Base-by-base conservation (phyloP, 306 rosid species). In the Prunus mira region DNA sequence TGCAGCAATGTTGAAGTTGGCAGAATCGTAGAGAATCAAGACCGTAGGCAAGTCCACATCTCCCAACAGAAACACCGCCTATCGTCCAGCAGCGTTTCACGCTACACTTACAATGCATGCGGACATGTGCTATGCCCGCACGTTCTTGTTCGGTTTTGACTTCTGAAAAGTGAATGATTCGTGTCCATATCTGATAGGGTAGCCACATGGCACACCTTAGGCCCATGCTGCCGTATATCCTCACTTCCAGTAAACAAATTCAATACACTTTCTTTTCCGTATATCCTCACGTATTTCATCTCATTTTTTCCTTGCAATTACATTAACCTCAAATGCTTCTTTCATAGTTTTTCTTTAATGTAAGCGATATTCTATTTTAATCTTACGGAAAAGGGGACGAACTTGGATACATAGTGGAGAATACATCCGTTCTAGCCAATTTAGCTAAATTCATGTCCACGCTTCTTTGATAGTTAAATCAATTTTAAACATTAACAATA, bases 341-440 rank as follows among this genome's bases (percentile, higher is more conserved):
- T 6, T 32, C 1, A 34, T 34, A 34, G 41, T 6, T 34, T 34
- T 34, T 34, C 2, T 34, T 34, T 34, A 34, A 34, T 34, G 1
- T 34, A 34, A 34, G 9, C 2, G 43, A 34, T 34, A 1, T 6
- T 34, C 2, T 6, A 34, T 1, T 1, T 34, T 34, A 34, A 34
- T 34, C 0, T 34, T 34, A 34, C 0, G 0, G 2, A 0, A 34
- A 6, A 7, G 0, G 2, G 2, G 7, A 34, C 9, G 0, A 34
- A 34, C 9, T 34, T 0, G 2, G 0, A 6, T 34, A 1, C 2
- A 34, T 0, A 34, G 9, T 6, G 38, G 0, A 1, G 43, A 34
- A 0, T 6, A 6, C 43, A 34, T 34, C 9, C 2, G 9, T 6
- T 6, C 0, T 34, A 34, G 2, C 2, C 43, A 34, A 34, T 6